Percentiles rank a stretch among this genome's conserved stretches.
These are phyloP conservation scores for Neoscytalidium dimidiatum DNA, from an alignment of 2,329 filamentous ascomycete genomes.

Conservation along the genomic window DNA sequence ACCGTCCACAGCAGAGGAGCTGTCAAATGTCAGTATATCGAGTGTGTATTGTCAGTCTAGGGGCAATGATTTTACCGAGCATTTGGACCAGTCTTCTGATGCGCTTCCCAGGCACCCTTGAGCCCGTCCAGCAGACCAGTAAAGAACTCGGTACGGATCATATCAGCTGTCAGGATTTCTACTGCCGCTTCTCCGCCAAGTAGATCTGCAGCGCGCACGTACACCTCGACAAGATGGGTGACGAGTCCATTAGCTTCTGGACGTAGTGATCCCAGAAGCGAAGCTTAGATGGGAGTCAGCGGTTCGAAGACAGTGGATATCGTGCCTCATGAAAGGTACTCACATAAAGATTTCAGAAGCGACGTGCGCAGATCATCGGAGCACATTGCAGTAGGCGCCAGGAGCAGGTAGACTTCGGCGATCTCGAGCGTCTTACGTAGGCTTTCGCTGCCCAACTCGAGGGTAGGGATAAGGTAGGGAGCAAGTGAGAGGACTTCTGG, in stretches of 20 bases:
- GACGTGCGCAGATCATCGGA: conserved; percentile 42
- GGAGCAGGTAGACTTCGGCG: conserved; percentile 51
- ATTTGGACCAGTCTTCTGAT: conserved; percentile 78
- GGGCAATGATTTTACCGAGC: neutral
- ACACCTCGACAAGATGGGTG: conserved; percentile 48
- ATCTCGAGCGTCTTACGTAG: conserved; percentile 52
- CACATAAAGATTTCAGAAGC: conserved; percentile 35
- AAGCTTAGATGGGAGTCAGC: conserved; percentile 30
- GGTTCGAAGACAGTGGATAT: neutral
- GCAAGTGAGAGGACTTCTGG: conserved; percentile 45
- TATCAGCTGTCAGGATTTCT: conserved; percentile 54
- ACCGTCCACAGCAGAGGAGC: conserved; percentile 67
- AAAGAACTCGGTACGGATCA: conserved; percentile 61
- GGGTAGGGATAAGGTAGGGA: conserved; percentile 49
- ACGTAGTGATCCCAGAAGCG: conserved; percentile 49
- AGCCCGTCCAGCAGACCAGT: conserved; percentile 54
- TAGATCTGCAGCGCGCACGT: conserved; percentile 54
- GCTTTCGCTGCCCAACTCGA: conserved; percentile 51
- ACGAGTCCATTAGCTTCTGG: conserved; percentile 51
- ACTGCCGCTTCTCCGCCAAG: conserved; percentile 52
- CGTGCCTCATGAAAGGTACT: neutral
- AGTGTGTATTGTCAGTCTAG: too few species aligned
- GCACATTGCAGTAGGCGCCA: conserved; percentile 49
- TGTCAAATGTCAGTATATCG: conserved; percentile 31
- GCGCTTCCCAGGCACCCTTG: conserved; percentile 60